Conservation (phyloP, 1,284 basidiomycete species). For the Tilletia walkeri region DNA sequence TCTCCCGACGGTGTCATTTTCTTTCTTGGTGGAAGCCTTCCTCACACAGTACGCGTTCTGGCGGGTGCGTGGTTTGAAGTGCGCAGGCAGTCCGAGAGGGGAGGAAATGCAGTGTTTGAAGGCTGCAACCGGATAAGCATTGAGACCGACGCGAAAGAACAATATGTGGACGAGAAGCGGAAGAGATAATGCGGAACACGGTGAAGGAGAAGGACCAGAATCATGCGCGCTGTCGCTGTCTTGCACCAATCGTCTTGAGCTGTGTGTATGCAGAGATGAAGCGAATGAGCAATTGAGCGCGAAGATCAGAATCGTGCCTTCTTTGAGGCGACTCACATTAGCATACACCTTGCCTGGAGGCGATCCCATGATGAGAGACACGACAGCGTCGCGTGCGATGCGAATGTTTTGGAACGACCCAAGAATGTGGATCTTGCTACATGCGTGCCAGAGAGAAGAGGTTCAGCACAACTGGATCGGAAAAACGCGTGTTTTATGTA, state of each 20-base stretch:
- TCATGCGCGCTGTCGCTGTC: constrained; percentile 79
- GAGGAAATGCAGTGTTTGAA: too few species aligned
- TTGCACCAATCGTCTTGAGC: constrained; percentile 81
- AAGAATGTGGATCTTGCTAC: constrained; percentile 86
- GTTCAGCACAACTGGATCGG: constrained; percentile 20
- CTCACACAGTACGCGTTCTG: not conserved
- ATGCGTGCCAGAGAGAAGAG: constrained; percentile 19
- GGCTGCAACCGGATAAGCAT: too few species aligned
- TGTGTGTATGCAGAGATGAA: constrained; percentile 58
- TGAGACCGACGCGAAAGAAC: too few species aligned
- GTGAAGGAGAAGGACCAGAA: not conserved
- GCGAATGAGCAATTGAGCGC: not conserved
- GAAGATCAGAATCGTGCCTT: too few species aligned
- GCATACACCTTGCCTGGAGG: constrained; percentile 94
- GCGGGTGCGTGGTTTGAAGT: too few species aligned
- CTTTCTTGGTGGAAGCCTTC: not conserved
- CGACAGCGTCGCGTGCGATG: constrained; percentile 90
- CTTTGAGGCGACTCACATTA: constrained; percentile 33
- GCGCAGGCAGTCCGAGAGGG: too few species aligned
- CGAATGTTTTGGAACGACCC: constrained; percentile 97
- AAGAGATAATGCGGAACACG: too few species aligned
- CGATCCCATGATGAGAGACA: constrained; percentile 88
- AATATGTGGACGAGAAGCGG: too few species aligned
- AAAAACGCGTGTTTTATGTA: too few species aligned
- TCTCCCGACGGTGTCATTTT: not conserved